Conservation (phyloP, 192 early-diverging fungal species). For the Thoreauomyces humboldtii region DNA sequence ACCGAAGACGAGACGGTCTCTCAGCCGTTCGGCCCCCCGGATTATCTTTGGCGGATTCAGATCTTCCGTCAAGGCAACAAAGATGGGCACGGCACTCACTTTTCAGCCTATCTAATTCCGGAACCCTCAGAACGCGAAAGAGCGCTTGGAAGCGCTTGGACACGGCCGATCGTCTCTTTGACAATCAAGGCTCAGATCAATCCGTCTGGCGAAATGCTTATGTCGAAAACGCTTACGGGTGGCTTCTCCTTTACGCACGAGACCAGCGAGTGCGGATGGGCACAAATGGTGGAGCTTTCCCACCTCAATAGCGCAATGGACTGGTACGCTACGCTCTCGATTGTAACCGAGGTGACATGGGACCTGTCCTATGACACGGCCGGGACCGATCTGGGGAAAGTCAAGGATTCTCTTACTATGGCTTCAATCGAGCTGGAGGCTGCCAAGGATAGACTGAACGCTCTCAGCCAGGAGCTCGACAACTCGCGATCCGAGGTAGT, state of each 20-base stretch:
- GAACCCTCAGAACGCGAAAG: conserved; percentile 19
- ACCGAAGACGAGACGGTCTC: conserved; percentile 12
- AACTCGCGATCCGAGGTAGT: neutral
- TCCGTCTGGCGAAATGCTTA: conserved; percentile 9
- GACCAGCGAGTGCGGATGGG: conserved; percentile 26
- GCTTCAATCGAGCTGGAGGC: neutral
- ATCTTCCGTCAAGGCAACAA: conserved; percentile 15
- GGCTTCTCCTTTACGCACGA: conserved; percentile 36
- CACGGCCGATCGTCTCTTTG: conserved; percentile 37
- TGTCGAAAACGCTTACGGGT: conserved; percentile 42
- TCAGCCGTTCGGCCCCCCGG: conserved; percentile 37
- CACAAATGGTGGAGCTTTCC: conserved; percentile 17
- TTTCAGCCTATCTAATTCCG: conserved; percentile 38
- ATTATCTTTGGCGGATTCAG: conserved; percentile 35
- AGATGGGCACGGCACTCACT: neutral
- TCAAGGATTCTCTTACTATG: conserved; percentile 1
- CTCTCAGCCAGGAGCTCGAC: conserved; percentile 11
- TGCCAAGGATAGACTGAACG: neutral
- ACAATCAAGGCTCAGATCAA: conserved; percentile 33
- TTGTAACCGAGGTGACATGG: conserved; percentile 44
- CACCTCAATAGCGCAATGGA: conserved; percentile 24
- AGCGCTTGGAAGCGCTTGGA: conserved; percentile 25
- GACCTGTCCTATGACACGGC: conserved; percentile 26
- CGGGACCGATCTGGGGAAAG: conserved; percentile 14
- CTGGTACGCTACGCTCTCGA: conserved; percentile 19